Conservation (phyloP, 2,329 filamentous ascomycete species). For the Cladosporium austrohemisphaericum region DNA sequence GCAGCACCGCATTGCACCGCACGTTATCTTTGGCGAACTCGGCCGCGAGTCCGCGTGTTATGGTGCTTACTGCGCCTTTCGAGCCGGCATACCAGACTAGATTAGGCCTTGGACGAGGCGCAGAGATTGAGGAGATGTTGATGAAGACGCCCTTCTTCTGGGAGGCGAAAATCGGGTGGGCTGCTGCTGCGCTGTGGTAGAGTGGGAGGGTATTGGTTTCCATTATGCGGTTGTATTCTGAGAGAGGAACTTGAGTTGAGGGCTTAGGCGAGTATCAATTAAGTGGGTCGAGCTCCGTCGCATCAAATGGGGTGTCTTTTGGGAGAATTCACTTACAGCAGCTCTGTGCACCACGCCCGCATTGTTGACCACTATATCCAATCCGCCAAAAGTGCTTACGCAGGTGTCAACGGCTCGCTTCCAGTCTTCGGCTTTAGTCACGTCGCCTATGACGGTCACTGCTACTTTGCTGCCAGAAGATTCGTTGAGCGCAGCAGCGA, state of each 20-base stretch:
- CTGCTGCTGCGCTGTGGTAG: constrained; percentile 29
- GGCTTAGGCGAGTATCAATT: constrained; percentile 21
- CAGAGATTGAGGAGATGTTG: constrained; percentile 30
- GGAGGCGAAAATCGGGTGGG: constrained; percentile 31
- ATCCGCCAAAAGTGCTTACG: constrained; percentile 26
- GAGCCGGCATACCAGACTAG: constrained; percentile 30
- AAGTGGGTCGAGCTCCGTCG: background rate
- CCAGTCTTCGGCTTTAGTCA: constrained; percentile 24
- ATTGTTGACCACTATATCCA: constrained; percentile 38
- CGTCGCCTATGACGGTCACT: constrained; percentile 28
- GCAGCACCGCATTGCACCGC: constrained; percentile 27
- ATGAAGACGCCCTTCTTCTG: constrained; percentile 25
- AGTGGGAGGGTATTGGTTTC: constrained; percentile 32
- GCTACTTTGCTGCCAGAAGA: constrained; percentile 24
- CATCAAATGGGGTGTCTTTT: background rate
- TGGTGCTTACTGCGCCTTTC: constrained; percentile 27
- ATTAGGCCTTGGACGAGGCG: constrained; percentile 24
- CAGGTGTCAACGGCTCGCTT: constrained; percentile 28
- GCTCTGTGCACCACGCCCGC: constrained; percentile 32
- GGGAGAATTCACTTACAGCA: constrained; percentile 15
- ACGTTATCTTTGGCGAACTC: constrained; percentile 26
- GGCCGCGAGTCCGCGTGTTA: constrained; percentile 28
- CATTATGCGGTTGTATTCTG: constrained; percentile 34
- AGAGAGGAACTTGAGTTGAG: constrained; percentile 26
- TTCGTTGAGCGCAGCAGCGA: constrained; percentile 29